Evolutionary conservation across 139 green algal genomes (phyloP), one percentile per base, ranked within the genome.

Genomic region (Pleodorina starrii): DNA sequence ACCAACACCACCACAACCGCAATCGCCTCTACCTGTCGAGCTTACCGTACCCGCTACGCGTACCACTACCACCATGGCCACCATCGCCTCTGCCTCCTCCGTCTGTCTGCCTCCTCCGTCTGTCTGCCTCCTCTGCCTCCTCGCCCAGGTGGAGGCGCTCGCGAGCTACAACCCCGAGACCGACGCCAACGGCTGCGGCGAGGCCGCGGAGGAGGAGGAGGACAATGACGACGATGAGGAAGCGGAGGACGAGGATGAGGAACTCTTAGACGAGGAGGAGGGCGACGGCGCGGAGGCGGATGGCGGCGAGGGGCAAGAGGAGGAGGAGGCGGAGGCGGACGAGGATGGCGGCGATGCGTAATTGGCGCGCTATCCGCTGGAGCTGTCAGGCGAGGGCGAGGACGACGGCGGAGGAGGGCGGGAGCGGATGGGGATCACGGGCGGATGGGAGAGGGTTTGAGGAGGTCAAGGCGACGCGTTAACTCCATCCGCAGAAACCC

Each of bases 71-170:
- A 2, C 40, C 1, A 25, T 5, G 14, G 14, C 23, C 0, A 32
- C 23, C 40, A 7, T 0, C 14, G 6, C 35, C 35, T 11, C 2
- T 76, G 4, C 35, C 12, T 6, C 35, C 21, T 48, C 16, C 19
- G 11, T 48, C 19, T n/a, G n/a, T n/a, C n/a, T n/a, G n/a, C n/a
- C n/a, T n/a, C n/a, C n/a, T n/a, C n/a, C n/a, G n/a, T n/a, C n/a
- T n/a, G n/a, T n/a, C n/a, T n/a, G n/a, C n/a, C n/a, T n/a, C n/a
- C n/a, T n/a, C n/a, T n/a, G n/a, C n/a, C n/a, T n/a, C n/a, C n/a
- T 46, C 71, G 3, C 35, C 5, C 80, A 87, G 80, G 80, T 87
- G 42, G 60, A 60, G 29, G 40, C 80, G 60, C 63, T 87, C 42
- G 48, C 36, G 3, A 66, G 77, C 63, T 63, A 78, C 80, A 46